These are phyloP conservation scores for Tuber aestivum DNA, from an alignment of 495 filamentous ascomycete genomes.

Conservation along the genomic window DNA sequence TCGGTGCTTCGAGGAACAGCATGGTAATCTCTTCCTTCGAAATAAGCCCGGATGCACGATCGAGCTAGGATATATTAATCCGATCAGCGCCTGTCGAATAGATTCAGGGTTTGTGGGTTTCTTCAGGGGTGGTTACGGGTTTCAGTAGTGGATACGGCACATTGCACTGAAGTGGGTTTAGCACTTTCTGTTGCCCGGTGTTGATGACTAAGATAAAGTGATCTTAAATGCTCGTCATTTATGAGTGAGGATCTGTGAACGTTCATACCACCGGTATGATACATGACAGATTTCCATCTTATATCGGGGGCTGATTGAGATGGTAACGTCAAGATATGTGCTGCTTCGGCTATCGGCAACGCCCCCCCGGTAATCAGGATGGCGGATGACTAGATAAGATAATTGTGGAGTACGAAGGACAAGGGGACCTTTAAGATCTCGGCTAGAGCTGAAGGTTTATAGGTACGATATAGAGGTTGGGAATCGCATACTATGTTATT, in stretches of 20 bases:
- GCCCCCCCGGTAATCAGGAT: neutral
- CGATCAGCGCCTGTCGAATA: neutral
- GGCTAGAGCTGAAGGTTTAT: neutral
- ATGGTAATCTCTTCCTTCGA: neutral
- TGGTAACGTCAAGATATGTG: neutral
- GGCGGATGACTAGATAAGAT: neutral
- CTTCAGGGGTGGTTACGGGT: neutral
- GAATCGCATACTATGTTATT: neutral
- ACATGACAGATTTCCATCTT: neutral
- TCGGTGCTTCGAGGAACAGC: neutral
- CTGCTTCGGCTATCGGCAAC: neutral
- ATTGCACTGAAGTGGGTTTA: neutral
- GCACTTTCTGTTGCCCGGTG: neutral
- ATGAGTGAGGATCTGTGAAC: neutral
- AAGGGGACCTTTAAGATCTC: neutral
- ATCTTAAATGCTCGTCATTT: neutral
- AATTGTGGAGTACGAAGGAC: neutral
- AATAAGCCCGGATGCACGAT: neutral
- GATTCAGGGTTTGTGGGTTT: neutral
- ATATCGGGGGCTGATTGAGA: neutral
- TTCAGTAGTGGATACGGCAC: neutral
- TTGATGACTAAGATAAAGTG: neutral
- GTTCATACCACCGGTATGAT: neutral
- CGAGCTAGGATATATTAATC: neutral
- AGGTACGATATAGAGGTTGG: neutral